phyloP scores from a whole-genome alignment of 1,284 basidiomycete genomes.

The Grifola frondosa region DNA sequence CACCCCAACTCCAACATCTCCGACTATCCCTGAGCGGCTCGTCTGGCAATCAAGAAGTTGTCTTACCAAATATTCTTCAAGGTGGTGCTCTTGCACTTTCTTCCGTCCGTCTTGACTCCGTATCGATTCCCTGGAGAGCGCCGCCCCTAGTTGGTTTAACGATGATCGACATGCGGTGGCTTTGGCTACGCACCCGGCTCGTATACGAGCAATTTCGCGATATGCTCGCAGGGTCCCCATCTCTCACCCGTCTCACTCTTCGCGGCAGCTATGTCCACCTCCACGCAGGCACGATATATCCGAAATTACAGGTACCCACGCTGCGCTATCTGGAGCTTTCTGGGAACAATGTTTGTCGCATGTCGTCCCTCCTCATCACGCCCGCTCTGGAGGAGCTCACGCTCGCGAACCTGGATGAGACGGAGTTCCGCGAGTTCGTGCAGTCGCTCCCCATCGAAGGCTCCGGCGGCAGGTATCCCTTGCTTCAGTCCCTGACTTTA shows the following conservation, averaged over 20 bases:
- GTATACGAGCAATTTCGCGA: slow-evolving; percentile 23
- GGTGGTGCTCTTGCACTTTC: slow-evolving; percentile 24
- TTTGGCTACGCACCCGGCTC: slow-evolving; percentile 27
- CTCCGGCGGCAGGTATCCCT: slow-evolving; percentile 16
- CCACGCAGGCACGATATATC: slow-evolving; percentile 18
- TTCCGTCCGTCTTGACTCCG: slow-evolving; percentile 26
- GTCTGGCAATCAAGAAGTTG: slow-evolving; percentile 24
- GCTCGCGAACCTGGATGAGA: slow-evolving; percentile 30
- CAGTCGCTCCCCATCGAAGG: slow-evolving; percentile 18
- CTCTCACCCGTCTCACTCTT: slow-evolving; percentile 24
- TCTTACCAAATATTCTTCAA: slow-evolving; percentile 20
- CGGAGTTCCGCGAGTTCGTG: slow-evolving; percentile 30
- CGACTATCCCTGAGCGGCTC: slow-evolving; percentile 26
- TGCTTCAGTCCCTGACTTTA: slow-evolving; percentile 19
- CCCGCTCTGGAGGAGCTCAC: slow-evolving; percentile 23
- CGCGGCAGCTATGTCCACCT: slow-evolving; percentile 29
- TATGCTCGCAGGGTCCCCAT: slow-evolving; percentile 23
- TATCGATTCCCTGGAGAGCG: slow-evolving; percentile 22
- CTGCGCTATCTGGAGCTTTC: slow-evolving; percentile 28
- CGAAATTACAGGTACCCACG: slow-evolving; percentile 20
- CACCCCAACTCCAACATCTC: slow-evolving; percentile 22
- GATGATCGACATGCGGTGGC: slow-evolving; percentile 27
- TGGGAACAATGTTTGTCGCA: slow-evolving; percentile 27
- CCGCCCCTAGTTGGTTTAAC: slow-evolving; percentile 20
- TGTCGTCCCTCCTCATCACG: slow-evolving; percentile 25